phyloP scores from a whole-genome alignment of 2,329 filamentous ascomycete species.

The Incumbomyces delicatus region DNA sequence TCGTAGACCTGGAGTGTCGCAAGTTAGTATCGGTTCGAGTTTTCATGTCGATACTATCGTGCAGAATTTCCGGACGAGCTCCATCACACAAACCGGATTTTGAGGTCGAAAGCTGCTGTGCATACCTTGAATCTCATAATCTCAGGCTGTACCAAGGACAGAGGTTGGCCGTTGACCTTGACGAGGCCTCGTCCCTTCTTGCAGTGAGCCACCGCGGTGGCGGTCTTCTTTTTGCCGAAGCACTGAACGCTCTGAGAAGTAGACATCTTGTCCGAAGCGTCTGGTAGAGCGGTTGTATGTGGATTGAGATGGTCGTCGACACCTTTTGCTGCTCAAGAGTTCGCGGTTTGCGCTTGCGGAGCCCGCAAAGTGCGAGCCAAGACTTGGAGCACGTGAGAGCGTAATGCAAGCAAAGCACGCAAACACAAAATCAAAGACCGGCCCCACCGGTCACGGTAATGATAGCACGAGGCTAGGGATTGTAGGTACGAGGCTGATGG shows the following conservation, averaged over 20 bases:
- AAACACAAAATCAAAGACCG: too few species aligned
- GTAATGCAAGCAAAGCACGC: too few species aligned
- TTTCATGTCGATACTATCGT: too few species aligned
- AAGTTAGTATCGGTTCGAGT: too few species aligned
- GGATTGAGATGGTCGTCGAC: constrained; percentile 3
- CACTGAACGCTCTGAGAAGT: constrained; percentile 79
- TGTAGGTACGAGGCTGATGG: too few species aligned
- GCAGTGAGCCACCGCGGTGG: constrained; percentile 84
- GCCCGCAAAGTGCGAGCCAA: too few species aligned
- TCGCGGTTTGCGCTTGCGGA: not conserved
- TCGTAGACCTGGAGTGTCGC: constrained; percentile 68
- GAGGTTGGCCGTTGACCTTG: constrained; percentile 97
- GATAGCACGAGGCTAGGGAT: too few species aligned
- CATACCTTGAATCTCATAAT: constrained; percentile 92
- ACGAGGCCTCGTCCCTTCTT: constrained; percentile 84
- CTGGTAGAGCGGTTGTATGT: not conserved
- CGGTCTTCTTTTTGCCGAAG: constrained; percentile 97
- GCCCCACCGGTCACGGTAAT: too few species aligned
- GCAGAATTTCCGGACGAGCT: too few species aligned
- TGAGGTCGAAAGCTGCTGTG: not conserved
- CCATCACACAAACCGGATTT: not conserved
- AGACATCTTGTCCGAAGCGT: constrained; percentile 53
- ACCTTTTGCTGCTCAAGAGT: not conserved
- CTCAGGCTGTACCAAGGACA: constrained; percentile 88
- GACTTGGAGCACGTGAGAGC: too few species aligned